Evolutionary conservation across 345 rosid genomes (phyloP), one percentile per base, ranked within the genome.

Genomic region (Dipteronia sinensis): DNA sequence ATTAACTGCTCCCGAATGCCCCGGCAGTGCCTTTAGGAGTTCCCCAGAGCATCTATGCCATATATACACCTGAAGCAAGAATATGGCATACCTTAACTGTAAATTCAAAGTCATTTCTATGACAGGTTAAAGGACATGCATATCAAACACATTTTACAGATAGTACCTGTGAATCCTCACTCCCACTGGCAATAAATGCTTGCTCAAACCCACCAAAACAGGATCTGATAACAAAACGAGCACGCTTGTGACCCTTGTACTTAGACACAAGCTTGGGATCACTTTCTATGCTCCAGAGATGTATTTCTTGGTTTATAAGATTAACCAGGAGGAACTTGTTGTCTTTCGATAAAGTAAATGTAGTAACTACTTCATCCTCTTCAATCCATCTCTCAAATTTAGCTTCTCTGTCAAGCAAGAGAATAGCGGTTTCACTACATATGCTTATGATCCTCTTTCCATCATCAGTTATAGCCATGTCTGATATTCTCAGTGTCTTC

Each of bases 121-220:
- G 46, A 70, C 27, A 42, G 27, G 42, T 29, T 15, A 53, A 47
- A 73, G 40, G 55, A 17, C 38, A 10, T 16, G 11, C 29, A 49
- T 46, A 15, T 25, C 46, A 29, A 73, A 46, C 66, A 53, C 7
- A 19, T 25, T 31, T 17, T 42, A 25, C 23, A 12, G 11, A 46
- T 12, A 12, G 47, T 84, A 92, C 96, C 96, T 80, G 92, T 31
- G 96, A 92, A 65, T 92, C 94, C 83, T 92, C 96, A 68, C 96
- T 92, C 51, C 94, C 96, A 69, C 92, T 86, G 47, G 92, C 96
- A 34, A 92, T 81, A 79, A 92, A 90, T 65, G 85, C 79, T 82
- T 88, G 87, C 58, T 83, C 83, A 58, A 83, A 84, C 44, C 96
- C 96, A 80, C 96, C 96, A 85, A 92, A 87, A 85, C 96, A 92